Evolutionary conservation across 2,329 filamentous ascomycete genomes (phyloP).

Genomic region (Monilinia fructigena): DNA sequence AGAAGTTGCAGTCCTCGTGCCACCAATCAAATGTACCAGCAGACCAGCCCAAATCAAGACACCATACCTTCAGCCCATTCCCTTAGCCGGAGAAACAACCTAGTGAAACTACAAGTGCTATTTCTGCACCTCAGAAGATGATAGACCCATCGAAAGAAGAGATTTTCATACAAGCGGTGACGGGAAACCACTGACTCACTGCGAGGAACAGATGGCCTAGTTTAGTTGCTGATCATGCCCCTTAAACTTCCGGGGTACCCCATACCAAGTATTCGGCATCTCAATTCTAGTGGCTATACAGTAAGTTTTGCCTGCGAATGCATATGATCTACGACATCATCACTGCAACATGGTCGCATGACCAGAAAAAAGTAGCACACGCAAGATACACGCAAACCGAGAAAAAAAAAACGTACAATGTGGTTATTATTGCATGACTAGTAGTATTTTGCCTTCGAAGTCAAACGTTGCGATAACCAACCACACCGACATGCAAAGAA

Average conservation of each 20-base stretch:
- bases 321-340: neutral
- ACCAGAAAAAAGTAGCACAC: neutral
- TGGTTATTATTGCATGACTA: neutral
- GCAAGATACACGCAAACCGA: neutral
- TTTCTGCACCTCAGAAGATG: slow-evolving; percentile 4
- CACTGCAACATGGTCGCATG: slow-evolving; percentile 5
- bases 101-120: neutral
- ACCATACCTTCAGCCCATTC: neutral
- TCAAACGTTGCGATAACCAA: neutral
- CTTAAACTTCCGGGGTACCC: slow-evolving; percentile 6
- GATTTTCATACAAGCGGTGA: neutral
- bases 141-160: slow-evolving; percentile 1
- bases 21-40: neutral
- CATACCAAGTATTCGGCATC: neutral
- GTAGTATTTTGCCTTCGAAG: neutral
- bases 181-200: neutral
- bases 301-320: neutral
- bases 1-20: neutral
- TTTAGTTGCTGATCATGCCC: slow-evolving; percentile 11
- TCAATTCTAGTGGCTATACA: neutral
- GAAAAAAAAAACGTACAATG: neutral
- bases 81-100: neutral
- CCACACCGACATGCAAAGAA: neutral
- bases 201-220: neutral
- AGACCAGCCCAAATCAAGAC: neutral